phyloP scores from a whole-genome alignment of 176 grass and related monocot genomes.

The Oryza meyeriana region DNA sequence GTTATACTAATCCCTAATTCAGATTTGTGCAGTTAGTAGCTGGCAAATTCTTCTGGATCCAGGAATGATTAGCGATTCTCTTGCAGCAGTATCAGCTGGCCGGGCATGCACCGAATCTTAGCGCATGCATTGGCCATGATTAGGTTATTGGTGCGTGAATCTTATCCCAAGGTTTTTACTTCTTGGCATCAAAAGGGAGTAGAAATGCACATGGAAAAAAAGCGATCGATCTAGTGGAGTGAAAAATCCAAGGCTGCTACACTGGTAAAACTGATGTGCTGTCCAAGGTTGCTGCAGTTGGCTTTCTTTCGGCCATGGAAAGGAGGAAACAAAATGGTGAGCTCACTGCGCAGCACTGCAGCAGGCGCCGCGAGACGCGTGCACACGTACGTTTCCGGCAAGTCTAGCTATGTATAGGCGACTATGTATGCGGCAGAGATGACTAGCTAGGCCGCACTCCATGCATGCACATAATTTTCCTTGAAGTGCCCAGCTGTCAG shows the following conservation, averaged over 20 bases:
- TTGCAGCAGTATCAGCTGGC: background rate
- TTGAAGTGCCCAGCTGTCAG: constrained; percentile 32
- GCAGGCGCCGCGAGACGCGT: background rate
- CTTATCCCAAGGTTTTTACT: background rate
- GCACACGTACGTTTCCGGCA: constrained; percentile 17
- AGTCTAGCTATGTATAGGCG: background rate
- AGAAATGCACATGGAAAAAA: constrained; percentile 20
- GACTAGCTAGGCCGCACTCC: constrained; percentile 3
- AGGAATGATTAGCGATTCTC: constrained; percentile 48
- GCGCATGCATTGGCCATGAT: constrained; percentile 50
- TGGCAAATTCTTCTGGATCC: constrained; percentile 56
- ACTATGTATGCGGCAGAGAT: background rate
- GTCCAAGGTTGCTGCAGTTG: constrained; percentile 19
- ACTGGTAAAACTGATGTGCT: background rate
- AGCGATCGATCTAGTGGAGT: background rate
- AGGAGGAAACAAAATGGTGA: constrained; percentile 15
- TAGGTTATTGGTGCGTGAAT: constrained; percentile 14
- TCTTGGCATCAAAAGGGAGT: background rate
- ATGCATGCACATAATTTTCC: constrained; percentile 32
- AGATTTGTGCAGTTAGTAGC: constrained; percentile 12
- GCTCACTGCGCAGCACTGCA: constrained; percentile 10
- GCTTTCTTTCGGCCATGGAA: constrained; percentile 30
- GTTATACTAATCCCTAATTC: background rate
- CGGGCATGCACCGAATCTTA: constrained; percentile 8
- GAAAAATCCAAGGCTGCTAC: constrained; percentile 17